Percentiles rank a stretch among this genome's conserved stretches.
These are phyloP conservation scores for Sarocladium strictum DNA, from an alignment of 2,329 filamentous ascomycete genomes.

Conservation along the genomic window DNA sequence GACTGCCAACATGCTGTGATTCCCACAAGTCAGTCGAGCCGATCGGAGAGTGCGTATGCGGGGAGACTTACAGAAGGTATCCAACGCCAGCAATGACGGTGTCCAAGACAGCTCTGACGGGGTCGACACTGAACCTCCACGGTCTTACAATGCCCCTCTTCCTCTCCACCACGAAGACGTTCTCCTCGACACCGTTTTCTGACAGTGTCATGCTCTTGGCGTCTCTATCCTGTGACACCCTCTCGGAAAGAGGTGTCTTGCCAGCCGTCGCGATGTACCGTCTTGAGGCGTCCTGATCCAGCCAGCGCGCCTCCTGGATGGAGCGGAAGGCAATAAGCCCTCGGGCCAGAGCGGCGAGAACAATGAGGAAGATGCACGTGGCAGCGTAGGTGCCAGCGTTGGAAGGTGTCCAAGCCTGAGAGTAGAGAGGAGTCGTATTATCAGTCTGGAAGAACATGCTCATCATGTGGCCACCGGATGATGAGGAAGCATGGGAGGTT, in stretches of 20 bases:
- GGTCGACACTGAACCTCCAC: conserved; percentile 77
- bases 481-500: neutral
- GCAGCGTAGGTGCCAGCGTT: conserved; percentile 70
- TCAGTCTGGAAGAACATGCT: conserved; percentile 56
- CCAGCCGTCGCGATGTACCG: conserved; percentile 72
- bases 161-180: conserved; percentile 65
- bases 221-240: conserved; percentile 51
- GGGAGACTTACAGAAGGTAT: conserved; percentile 71
- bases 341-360: conserved; percentile 66
- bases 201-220: conserved; percentile 62
- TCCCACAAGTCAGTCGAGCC: neutral
- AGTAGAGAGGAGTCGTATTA: conserved; percentile 46
- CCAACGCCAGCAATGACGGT: conserved; percentile 69
- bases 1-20: conserved; percentile 77
- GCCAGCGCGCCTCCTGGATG: conserved; percentile 58
- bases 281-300: conserved; percentile 64
- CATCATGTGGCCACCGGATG: conserved; percentile 25
- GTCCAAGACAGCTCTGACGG: conserved; percentile 65
- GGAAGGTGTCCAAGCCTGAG: conserved; percentile 66
- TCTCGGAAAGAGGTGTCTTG: conserved; percentile 51
- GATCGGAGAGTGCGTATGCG: conserved; percentile 7
- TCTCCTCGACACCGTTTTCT: conserved; percentile 75
- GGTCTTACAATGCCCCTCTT: conserved; percentile 50
- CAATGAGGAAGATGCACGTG: conserved; percentile 85
- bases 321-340: conserved; percentile 65